Conservation (phyloP, 2,329 filamentous ascomycete species). For the Chaetomiaceae sp. region DNA sequence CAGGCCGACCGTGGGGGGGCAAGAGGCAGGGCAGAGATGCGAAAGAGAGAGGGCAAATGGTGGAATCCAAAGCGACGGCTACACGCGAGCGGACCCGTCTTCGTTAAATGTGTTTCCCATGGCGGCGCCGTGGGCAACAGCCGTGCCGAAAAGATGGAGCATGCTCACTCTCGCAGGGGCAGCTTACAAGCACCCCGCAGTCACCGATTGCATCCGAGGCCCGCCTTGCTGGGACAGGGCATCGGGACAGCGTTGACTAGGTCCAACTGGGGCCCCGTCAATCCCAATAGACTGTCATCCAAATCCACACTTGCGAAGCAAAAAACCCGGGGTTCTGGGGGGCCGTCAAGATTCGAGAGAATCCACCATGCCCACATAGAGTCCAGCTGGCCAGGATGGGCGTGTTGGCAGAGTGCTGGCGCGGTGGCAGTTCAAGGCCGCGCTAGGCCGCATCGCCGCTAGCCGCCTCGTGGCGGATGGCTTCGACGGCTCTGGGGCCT, state of each 20-base stretch:
- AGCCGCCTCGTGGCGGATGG: conserved; percentile 10
- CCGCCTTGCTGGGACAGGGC: conserved; percentile 20
- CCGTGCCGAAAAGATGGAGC: conserved; percentile 20
- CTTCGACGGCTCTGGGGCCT: background rate
- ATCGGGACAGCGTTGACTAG: conserved; percentile 6
- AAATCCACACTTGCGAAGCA: conserved; percentile 5
- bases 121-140: conserved; percentile 20
- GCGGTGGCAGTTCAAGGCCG: conserved; percentile 1
- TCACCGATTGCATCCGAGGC: conserved; percentile 13
- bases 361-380: conserved; percentile 18
- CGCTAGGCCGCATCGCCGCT: conserved; percentile 1
- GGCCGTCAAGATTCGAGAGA: background rate
- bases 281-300: conserved; percentile 16
- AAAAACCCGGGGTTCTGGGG: conserved; percentile 10
- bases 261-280: conserved; percentile 4
- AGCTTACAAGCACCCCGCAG: conserved; percentile 17
- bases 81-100: conserved; percentile 12
- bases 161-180: conserved; percentile 18
- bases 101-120: conserved; percentile 18
- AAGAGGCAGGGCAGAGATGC: background rate
- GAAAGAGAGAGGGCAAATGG: background rate
- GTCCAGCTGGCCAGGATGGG: background rate
- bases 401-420: background rate
- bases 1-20: background rate
- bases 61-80: background rate